These are phyloP conservation scores for Acacia concinna DNA, from an alignment of 331 rosid species.

Conservation along the genomic window DNA sequence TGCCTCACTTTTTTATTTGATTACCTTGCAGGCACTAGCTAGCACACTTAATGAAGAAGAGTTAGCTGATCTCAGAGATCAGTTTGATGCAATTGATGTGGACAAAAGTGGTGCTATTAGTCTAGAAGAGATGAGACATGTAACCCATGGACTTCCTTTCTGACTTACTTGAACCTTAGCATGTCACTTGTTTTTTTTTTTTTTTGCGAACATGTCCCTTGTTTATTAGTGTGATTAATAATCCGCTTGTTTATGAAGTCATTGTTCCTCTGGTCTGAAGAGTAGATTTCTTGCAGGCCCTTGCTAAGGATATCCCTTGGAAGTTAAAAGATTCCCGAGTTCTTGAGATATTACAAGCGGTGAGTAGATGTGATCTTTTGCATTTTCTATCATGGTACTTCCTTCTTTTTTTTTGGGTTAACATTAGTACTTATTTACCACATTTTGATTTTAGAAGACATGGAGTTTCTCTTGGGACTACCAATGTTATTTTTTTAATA, in stretches of 20 bases:
- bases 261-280: conserved; percentile 29
- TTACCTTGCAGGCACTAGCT: conserved; percentile 81
- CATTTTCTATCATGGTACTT: neutral
- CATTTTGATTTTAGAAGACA: conserved; percentile 9
- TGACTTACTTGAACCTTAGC: neutral
- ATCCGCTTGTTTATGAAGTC: conserved; percentile 9
- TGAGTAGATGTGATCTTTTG: conserved; percentile 46
- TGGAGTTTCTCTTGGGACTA: conserved; percentile 9
- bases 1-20: conserved; percentile 24
- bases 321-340: conserved; percentile 90
- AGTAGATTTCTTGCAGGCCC: conserved; percentile 69
- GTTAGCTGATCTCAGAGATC: conserved; percentile 87
- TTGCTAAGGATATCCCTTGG: conserved; percentile 98
- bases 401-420: conserved; percentile 1
- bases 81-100: conserved; percentile 95
- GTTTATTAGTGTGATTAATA: conserved; percentile 5
- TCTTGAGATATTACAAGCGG: conserved; percentile 89
- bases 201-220: too few relatives aligned
- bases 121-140: conserved; percentile 99
- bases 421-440: neutral
- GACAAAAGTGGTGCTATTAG: conserved; percentile 96
- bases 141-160: conserved; percentile 28
- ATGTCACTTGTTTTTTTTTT: too few relatives aligned
- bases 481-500: neutral
- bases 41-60: conserved; percentile 90